Evolutionary conservation across 2,329 filamentous ascomycete species (phyloP).

Genomic region (Aaosphaeria pasadenensis): DNA sequence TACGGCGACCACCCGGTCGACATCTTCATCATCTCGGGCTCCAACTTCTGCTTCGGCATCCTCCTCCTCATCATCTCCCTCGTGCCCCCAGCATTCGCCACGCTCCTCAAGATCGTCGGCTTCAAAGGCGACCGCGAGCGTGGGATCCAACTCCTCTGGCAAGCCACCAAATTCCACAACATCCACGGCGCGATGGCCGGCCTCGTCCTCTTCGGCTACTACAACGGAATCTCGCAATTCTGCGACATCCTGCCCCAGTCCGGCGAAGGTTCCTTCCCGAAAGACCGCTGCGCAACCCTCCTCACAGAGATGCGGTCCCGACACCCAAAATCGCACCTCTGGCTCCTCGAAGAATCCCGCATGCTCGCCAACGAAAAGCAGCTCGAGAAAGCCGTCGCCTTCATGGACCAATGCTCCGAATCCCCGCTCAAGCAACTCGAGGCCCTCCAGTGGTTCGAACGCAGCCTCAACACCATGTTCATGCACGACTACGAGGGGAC

Average conservation of each 20-base stretch:
- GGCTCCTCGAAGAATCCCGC: slow-evolving; percentile 84
- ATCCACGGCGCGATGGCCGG: slow-evolving; percentile 90
- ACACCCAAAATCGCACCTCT: slow-evolving; percentile 80
- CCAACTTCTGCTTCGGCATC: slow-evolving; percentile 86
- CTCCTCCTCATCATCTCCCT: slow-evolving; percentile 86
- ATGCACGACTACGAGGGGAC: slow-evolving; percentile 73
- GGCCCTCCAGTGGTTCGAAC: slow-evolving; percentile 81
- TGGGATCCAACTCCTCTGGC: slow-evolving; percentile 85
- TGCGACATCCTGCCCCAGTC: slow-evolving; percentile 79
- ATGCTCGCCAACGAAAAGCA: slow-evolving; percentile 66
- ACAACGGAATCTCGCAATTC: slow-evolving; percentile 81
- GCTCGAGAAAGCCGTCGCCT: slow-evolving; percentile 64
- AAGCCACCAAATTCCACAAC: slow-evolving; percentile 79
- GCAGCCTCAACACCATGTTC: slow-evolving; percentile 74
- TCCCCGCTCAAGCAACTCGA: slow-evolving; percentile 85
- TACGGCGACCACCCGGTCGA: slow-evolving; percentile 73
- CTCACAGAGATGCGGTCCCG: slow-evolving; percentile 70
- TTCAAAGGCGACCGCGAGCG: slow-evolving; percentile 85
- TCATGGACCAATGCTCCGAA: slow-evolving; percentile 59
- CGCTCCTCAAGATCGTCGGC: slow-evolving; percentile 80
- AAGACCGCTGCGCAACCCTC: slow-evolving; percentile 62
- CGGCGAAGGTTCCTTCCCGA: slow-evolving; percentile 64
- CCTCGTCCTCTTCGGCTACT: slow-evolving; percentile 77
- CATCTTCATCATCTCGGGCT: slow-evolving; percentile 83
- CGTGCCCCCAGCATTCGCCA: slow-evolving; percentile 86